phyloP scores from a whole-genome alignment of 257 asterid genomes.

The Lantana camara region DNA sequence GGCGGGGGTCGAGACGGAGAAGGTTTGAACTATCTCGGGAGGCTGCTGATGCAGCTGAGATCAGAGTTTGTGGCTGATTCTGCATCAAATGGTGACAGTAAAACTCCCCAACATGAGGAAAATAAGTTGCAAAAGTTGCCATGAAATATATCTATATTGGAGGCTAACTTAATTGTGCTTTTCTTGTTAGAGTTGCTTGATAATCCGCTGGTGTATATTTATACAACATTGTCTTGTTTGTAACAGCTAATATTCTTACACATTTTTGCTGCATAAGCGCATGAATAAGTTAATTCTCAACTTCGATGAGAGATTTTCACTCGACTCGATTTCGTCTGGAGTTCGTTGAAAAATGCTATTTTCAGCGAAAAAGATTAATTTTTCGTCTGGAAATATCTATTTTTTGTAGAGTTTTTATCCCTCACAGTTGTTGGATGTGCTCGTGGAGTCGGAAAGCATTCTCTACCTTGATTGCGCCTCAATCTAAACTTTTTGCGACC shows the following conservation, averaged over 20 bases:
- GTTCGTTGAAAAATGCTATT: too few species aligned
- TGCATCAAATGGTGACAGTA: conserved; percentile 25
- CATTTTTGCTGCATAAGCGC: not conserved
- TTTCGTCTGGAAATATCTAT: too few species aligned
- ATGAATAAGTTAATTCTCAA: conserved; percentile 8
- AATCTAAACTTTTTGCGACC: too few species aligned
- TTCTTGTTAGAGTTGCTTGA: not conserved
- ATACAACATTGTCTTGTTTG: not conserved
- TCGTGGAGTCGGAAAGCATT: too few species aligned
- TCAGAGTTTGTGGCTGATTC: conserved; percentile 65
- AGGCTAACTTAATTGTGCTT: not conserved
- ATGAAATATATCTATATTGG: not conserved
- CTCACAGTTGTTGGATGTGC: too few species aligned
- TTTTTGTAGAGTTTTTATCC: too few species aligned
- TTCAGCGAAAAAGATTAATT: too few species aligned
- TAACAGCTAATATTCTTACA: not conserved
- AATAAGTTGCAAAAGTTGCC: conserved; percentile 29
- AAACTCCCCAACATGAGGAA: conserved; percentile 28
- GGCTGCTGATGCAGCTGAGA: conserved; percentile 87
- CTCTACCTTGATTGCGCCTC: too few species aligned
- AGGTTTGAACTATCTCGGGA: conserved; percentile 94
- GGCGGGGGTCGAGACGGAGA: conserved; percentile 99
- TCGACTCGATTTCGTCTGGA: too few species aligned
- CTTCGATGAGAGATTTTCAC: not conserved
- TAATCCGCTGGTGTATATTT: conserved; percentile 2